phyloP scores from a whole-genome alignment of 257 asterid species.

The Voacanga thouarsii region DNA sequence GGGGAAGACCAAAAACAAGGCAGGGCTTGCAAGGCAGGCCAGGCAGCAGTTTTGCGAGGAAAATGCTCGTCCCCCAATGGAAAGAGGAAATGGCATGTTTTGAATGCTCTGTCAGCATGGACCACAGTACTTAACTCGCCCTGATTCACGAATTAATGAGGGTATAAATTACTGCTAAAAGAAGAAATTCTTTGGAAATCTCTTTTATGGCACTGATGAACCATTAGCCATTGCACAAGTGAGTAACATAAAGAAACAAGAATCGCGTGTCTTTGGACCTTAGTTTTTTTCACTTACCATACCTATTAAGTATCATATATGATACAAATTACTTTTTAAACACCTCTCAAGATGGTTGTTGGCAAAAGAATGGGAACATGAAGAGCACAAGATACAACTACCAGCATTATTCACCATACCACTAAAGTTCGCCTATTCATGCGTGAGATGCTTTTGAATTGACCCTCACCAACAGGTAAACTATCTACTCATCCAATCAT shows the following conservation, averaged over 20 bases:
- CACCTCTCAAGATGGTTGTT: too few species aligned
- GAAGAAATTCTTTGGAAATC: background rate
- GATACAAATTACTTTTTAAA: background rate
- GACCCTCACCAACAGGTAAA: background rate
- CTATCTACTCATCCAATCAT: background rate
- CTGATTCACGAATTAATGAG: background rate
- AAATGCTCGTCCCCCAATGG: background rate
- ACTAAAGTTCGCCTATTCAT: background rate
- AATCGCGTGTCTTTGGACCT: background rate
- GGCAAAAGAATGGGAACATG: background rate
- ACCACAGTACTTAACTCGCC: conserved; percentile 5
- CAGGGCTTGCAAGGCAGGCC: background rate
- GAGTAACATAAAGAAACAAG: background rate
- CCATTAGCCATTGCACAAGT: background rate
- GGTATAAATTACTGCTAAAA: background rate
- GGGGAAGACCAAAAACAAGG: background rate
- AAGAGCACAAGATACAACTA: background rate
- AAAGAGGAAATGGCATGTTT: background rate
- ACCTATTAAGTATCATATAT: background rate
- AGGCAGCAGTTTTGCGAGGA: background rate
- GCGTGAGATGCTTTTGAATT: background rate
- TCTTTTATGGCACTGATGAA: background rate
- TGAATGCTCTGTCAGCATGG: background rate
- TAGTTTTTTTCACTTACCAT: background rate
- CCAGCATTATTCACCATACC: background rate